Evolutionary conservation across 257 asterid genomes (phyloP).

Genomic region (Vinca minor): DNA sequence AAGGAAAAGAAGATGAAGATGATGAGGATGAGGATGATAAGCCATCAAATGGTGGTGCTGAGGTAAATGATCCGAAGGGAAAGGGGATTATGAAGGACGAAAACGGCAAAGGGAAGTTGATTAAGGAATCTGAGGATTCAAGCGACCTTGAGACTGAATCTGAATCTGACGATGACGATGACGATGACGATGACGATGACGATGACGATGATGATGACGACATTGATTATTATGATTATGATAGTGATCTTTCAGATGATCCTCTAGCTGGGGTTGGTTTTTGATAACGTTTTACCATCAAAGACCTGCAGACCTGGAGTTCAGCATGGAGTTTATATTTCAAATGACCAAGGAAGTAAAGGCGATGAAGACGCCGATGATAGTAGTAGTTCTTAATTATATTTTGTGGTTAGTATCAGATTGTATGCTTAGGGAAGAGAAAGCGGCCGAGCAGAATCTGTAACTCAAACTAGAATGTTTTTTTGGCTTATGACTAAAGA

Average conservation of each 20-base stretch:
- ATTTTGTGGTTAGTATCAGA: background rate
- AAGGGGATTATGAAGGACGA: constrained; percentile 30
- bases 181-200: too few species aligned
- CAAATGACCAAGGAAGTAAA: constrained; percentile 13
- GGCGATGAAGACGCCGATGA: constrained; percentile 6
- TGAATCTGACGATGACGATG: too few species aligned
- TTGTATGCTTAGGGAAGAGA: background rate
- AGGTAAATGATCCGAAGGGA: constrained; percentile 25
- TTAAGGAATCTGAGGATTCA: constrained; percentile 31
- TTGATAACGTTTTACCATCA: constrained; percentile 35
- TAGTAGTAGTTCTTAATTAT: background rate
- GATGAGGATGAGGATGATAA: constrained; percentile 16
- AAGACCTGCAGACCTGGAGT: constrained; percentile 27
- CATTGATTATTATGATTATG: too few species aligned
- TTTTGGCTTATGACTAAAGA: background rate
- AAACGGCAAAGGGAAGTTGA: constrained; percentile 38
- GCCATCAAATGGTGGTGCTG: constrained; percentile 14
- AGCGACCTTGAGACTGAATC: constrained; percentile 16
- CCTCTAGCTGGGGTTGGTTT: constrained; percentile 35
- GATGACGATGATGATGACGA: too few species aligned
- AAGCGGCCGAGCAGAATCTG: background rate
- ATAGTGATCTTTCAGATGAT: constrained; percentile 31
- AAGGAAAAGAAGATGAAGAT: constrained; percentile 9
- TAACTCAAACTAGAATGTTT: background rate
- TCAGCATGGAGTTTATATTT: constrained; percentile 23